A percentile compares a stretch with the other conserved stretches of the same genome.
These are phyloP conservation scores for Cruciata laevipes DNA, from an alignment of 257 asterid species.

Conservation along the genomic window DNA sequence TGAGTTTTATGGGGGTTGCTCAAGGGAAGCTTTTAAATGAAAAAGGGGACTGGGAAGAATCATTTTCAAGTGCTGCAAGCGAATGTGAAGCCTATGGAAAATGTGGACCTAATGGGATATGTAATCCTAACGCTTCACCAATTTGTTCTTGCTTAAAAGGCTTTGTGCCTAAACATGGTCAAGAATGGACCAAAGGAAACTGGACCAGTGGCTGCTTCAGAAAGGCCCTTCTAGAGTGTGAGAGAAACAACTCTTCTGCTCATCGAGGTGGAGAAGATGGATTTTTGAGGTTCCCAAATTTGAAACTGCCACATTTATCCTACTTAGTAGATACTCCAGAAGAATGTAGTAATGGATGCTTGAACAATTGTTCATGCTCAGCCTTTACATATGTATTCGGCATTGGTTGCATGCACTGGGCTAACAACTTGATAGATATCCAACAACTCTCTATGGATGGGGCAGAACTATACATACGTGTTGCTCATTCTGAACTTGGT, in stretches of 20 bases:
- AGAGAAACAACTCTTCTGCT: neutral
- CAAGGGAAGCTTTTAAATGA: slow-evolving; percentile 1
- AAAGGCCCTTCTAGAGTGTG: slow-evolving; percentile 32
- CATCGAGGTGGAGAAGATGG: slow-evolving; percentile 24
- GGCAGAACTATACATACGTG: slow-evolving; percentile 35
- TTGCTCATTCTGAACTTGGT: slow-evolving; percentile 43
- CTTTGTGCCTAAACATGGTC: slow-evolving; percentile 27
- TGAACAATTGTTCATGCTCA: slow-evolving; percentile 17
- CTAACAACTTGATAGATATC: slow-evolving; percentile 26
- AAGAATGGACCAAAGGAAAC: slow-evolving; percentile 45
- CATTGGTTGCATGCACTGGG: slow-evolving; percentile 28
- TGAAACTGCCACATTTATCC: slow-evolving; percentile 34
- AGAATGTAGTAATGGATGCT: slow-evolving; percentile 32
- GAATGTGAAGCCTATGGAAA: slow-evolving; percentile 19
- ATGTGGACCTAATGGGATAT: slow-evolving; percentile 49
- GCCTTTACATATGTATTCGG: slow-evolving; percentile 17
- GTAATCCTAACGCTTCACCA: slow-evolving; percentile 31
- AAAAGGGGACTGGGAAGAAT: slow-evolving; percentile 12
- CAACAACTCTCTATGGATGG: slow-evolving; percentile 31
- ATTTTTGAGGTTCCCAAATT: slow-evolving; percentile 28
- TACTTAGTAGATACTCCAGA: slow-evolving; percentile 16
- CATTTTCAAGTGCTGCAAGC: neutral
- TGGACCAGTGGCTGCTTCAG: slow-evolving; percentile 55
- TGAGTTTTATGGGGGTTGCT: slow-evolving; percentile 16
- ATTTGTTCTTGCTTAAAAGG: slow-evolving; percentile 52